Percentiles rank a stretch among this genome's conserved stretches.
Evolutionary conservation across 2,329 filamentous ascomycete genomes (phyloP).

Genomic region (Pseudodiploospora longispora): DNA sequence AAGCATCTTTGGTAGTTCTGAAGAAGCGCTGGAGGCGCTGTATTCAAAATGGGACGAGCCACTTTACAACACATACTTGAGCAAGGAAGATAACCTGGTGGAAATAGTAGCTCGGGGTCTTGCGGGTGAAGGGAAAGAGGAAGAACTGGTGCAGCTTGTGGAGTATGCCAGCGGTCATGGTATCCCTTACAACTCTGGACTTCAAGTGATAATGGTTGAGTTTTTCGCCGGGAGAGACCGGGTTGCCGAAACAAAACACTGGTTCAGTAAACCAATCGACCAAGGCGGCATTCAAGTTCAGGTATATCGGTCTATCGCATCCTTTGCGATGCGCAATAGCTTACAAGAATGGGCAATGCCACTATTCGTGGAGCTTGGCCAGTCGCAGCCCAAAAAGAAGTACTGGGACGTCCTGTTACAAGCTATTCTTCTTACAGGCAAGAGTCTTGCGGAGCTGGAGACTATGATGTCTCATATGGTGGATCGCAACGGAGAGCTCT

Average conservation of each 20-base stretch:
- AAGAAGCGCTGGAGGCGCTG: conserved; percentile 42
- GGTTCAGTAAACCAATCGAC: conserved; percentile 53
- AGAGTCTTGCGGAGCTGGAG: conserved; percentile 45
- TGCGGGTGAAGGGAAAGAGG: conserved; percentile 48
- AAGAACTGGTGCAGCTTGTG: conserved; percentile 49
- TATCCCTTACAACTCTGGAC: conserved; percentile 32
- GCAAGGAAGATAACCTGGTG: conserved; percentile 16
- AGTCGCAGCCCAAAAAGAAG: conserved; percentile 39
- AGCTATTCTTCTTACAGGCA: conserved; percentile 61
- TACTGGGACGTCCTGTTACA: conserved; percentile 68
- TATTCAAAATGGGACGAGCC: conserved; percentile 21
- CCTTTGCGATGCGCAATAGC: conserved; percentile 50
- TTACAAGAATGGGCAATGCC: conserved; percentile 54
- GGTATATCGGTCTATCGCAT: conserved; percentile 23
- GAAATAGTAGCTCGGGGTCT: conserved; percentile 44
- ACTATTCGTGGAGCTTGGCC: conserved; percentile 47
- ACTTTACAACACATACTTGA: conserved; percentile 12
- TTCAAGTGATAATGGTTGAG: conserved; percentile 48
- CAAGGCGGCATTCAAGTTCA: conserved; percentile 12
- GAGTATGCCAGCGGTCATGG: conserved; percentile 41
- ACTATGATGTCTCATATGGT: conserved; percentile 66
- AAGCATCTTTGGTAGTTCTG: conserved; percentile 44
- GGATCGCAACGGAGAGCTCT: conserved; percentile 39
- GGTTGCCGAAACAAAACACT: conserved; percentile 53
- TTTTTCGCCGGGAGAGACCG: conserved; percentile 55